Conservation (phyloP, 2,329 filamentous ascomycete genomes). For the Phialocephala sp. region DNA sequence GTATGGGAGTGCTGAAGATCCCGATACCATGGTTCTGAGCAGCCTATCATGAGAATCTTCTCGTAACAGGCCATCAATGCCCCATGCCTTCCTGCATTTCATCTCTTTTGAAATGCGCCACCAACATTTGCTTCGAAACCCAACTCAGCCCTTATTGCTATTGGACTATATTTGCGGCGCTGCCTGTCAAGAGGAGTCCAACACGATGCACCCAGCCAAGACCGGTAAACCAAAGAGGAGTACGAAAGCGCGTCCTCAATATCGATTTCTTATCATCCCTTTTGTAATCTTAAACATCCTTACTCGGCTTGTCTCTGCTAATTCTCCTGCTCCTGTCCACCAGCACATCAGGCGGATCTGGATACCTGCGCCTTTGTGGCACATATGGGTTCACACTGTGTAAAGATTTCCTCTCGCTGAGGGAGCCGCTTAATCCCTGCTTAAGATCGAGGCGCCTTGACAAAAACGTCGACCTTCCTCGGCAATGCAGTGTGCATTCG, state of each 20-base stretch:
- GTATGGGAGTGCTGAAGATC: background rate
- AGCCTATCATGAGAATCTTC: background rate
- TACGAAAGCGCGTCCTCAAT: background rate
- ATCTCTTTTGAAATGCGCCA: slow-evolving; percentile 7
- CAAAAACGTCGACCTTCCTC: slow-evolving; percentile 7
- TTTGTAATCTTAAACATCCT: background rate
- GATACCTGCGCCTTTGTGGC: slow-evolving; percentile 2
- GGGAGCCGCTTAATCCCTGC: slow-evolving; percentile 6
- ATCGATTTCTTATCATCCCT: background rate
- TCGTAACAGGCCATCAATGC: slow-evolving; percentile 2
- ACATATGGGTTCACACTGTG: background rate
- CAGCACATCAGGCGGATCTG: slow-evolving; percentile 2
- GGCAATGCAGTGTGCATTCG: background rate
- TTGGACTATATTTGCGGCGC: background rate
- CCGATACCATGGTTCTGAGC: background rate
- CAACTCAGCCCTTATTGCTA: background rate
- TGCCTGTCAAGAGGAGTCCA: background rate
- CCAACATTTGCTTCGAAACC: background rate
- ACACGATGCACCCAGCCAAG: background rate
- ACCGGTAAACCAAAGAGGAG: slow-evolving; percentile 2
- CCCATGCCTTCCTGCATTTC: slow-evolving; percentile 4
- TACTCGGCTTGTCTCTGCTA: background rate
- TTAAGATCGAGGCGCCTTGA: background rate
- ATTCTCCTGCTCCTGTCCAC: background rate
- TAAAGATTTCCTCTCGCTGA: background rate